Evolutionary conservation across 2,329 filamentous ascomycete genomes (phyloP), one percentile per base, ranked within the genome.

Genomic region (Grosmannia serpens): DNA sequence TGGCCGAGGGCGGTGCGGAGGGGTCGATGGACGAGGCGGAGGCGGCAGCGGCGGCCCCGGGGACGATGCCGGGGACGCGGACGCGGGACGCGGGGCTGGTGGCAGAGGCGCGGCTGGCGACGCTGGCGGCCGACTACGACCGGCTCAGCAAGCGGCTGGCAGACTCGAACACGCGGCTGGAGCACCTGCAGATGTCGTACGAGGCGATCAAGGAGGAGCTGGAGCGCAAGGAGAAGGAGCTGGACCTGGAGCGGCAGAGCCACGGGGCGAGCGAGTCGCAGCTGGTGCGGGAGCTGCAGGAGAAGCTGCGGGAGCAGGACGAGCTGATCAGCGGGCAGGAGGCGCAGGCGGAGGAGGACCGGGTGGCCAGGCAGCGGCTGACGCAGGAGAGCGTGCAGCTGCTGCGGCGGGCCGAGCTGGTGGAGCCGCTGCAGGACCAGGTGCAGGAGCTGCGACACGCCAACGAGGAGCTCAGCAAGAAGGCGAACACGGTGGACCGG

Each of bases 311-410:
- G 47, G 83, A 89, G 64, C 84, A 87, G 65, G 85, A 89, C 68
- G 79, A 86, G 59, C 75, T 89, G 55, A 91, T 91, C 66, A 83
- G 84, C 46, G 80, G 77, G 27, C 81, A 89, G 64, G 88, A 91
- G 68, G 78, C 79, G 24, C 81, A 88, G 64, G 71, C 86, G 13
- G 81, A 87, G 59, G 75, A 78, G 35, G 70, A 78, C 61, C 71
- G 73, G 22, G 67, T 73, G 20, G 68, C 72, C 68, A 80, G 73
- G 63, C 73, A 74, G 50, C 73, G 70, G 29, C 67, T 81, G 35
- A 69, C 73, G 57, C 74, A 73, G 60, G 80, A 84, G 62, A 75
- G 82, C 41, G 69, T 73, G 55, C 70, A 70, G 47, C 69, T 82
- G 33, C 74, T 73, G 55, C 70, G 70, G 58, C 77, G 71, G 67